Conservation (phyloP, 805 yeast species). For the Hanseniaspora meyeri region DNA sequence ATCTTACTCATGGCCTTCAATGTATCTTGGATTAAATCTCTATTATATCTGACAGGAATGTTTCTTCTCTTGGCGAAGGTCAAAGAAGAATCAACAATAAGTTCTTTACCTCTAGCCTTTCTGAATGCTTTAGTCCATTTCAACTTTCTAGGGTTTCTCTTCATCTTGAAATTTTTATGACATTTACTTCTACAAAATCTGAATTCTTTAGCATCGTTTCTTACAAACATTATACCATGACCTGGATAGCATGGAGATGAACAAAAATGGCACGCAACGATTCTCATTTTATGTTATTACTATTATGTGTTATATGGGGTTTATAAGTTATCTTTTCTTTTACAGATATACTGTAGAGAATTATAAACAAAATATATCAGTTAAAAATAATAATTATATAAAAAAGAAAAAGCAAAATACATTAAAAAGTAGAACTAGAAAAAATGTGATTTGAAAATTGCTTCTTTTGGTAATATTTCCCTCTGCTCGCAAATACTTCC, state of each 20-base stretch:
- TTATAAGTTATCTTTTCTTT: background rate
- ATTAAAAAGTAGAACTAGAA: no score
- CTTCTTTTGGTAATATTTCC: no score
- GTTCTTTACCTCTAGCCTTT: conserved; percentile 96
- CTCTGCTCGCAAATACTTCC: background rate
- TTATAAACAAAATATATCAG: no score
- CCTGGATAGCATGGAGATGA: conserved; percentile 92
- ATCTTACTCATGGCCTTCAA: conserved; percentile 90
- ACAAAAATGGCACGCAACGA: conserved; percentile 88
- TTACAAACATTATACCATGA: conserved; percentile 93
- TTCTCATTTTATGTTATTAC: conserved; percentile 45
- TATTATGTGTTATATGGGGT: conserved; percentile 2
- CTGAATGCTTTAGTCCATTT: conserved; percentile 98
- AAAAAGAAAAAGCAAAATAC: background rate
- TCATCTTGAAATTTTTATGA: conserved; percentile 92
- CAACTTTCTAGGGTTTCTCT: conserved; percentile 95
- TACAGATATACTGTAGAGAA: background rate
- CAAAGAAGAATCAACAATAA: conserved; percentile 92
- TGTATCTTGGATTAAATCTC: conserved; percentile 90
- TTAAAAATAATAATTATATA: background rate
- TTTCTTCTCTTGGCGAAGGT: conserved; percentile 96
- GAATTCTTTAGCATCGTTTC: conserved; percentile 96
- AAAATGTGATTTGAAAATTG: no score
- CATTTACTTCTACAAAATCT: conserved; percentile 96
- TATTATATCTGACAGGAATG: conserved; percentile 93